Evolutionary conservation across 495 filamentous ascomycete species (phyloP).

Genomic region (Penicillium coffeae): DNA sequence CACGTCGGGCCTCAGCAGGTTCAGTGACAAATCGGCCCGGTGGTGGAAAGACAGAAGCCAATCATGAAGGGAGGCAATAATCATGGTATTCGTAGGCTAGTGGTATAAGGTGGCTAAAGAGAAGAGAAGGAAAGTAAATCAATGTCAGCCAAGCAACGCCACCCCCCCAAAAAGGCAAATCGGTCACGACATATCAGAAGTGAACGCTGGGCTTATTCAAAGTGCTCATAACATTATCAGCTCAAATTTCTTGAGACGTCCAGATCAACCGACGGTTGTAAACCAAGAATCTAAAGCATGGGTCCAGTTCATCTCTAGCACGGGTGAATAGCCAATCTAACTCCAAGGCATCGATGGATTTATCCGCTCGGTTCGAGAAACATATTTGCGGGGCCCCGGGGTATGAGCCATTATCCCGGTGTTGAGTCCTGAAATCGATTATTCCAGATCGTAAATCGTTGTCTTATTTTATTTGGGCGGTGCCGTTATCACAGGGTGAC

Average conservation of each 20-base stretch:
- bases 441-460: background rate
- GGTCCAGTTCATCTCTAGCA: background rate
- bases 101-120: slow-evolving; percentile 14
- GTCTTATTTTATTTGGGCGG: background rate
- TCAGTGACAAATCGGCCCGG: no score
- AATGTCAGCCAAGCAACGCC: background rate
- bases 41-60: background rate
- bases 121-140: slow-evolving; percentile 5
- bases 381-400: no score
- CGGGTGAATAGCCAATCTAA: background rate
- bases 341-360: no score
- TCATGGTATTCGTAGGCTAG: slow-evolving; percentile 10
- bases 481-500: slow-evolving; percentile 33
- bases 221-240: no score
- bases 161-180: background rate
- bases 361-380: no score
- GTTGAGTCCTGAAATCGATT: background rate
- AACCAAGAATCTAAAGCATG: background rate
- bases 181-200: background rate
- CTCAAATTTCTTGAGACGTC: no score
- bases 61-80: background rate
- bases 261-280: no score
- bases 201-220: no score
- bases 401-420: background rate
- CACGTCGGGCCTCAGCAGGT: no score